Evolutionary conservation across 176 grass and related monocot species (phyloP).

Genomic region (Triticum turgidum): DNA sequence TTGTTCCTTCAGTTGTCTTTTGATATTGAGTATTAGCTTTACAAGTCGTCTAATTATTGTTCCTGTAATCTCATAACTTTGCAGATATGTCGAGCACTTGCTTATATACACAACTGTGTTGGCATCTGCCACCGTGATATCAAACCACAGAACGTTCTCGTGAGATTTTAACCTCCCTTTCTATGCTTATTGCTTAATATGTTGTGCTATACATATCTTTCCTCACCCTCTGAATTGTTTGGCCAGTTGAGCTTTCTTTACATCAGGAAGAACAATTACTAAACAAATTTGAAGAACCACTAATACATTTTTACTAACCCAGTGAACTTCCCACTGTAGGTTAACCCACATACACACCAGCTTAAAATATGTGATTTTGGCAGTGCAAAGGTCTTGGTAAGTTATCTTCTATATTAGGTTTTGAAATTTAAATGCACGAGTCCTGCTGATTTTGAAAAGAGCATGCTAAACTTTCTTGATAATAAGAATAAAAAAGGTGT

Average conservation of each 20-base stretch:
- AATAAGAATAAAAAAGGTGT: constrained; percentile 14
- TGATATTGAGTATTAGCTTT: neutral
- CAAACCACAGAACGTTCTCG: constrained; percentile 96
- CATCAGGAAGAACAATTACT: neutral
- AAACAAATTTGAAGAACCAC: neutral
- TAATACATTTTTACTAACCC: neutral
- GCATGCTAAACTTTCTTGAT: constrained; percentile 5
- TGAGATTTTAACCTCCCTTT: constrained; percentile 48
- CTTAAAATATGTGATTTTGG: constrained; percentile 66
- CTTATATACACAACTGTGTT: constrained; percentile 89
- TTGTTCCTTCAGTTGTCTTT: neutral
- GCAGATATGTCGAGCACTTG: constrained; percentile 96
- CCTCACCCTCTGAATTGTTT: neutral
- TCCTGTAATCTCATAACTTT: constrained; percentile 32
- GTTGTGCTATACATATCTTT: neutral
- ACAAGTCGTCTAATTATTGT: constrained; percentile 17
- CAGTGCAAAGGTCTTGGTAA: constrained; percentile 60
- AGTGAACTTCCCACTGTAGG: constrained; percentile 27
- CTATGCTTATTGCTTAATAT: constrained; percentile 9
- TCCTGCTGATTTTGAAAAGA: neutral
- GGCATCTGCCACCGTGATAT: constrained; percentile 99
- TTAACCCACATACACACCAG: constrained; percentile 60
- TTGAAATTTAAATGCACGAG: neutral
- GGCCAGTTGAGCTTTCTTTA: neutral
- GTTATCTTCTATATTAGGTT: constrained; percentile 30